Conservation (phyloP, 306 rosid genomes). For the Citrullus mucosospermus region DNA sequence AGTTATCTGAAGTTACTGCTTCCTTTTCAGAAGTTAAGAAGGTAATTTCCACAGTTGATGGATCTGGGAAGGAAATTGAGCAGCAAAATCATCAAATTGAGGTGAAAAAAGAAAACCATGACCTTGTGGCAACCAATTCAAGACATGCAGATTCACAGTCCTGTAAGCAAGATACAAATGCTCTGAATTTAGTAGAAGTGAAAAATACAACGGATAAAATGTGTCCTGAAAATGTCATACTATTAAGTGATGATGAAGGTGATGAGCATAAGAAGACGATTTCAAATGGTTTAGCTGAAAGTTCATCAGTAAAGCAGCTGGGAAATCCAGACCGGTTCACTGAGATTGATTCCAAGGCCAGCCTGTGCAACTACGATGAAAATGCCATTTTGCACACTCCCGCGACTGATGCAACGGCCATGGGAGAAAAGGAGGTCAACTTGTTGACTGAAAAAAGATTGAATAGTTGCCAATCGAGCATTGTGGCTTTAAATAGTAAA, state of each 20-base stretch:
- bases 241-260: conserved; percentile 75
- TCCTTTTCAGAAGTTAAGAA: conserved; percentile 16
- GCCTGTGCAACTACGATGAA: conserved; percentile 24
- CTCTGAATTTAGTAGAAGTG: conserved; percentile 18
- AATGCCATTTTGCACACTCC: conserved; percentile 25
- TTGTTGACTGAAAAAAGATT: conserved; percentile 18
- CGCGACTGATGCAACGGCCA: conserved; percentile 31
- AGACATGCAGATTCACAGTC: conserved; percentile 29
- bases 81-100: conserved; percentile 12
- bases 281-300: conserved; percentile 28
- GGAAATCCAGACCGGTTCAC: conserved; percentile 22
- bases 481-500: conserved; percentile 30
- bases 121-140: conserved; percentile 18
- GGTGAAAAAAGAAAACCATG: conserved; percentile 28
- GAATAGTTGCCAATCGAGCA: conserved; percentile 20
- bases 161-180: conserved; percentile 36
- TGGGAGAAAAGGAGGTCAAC: conserved; percentile 29
- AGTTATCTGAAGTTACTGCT: conserved; percentile 20
- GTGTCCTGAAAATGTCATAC: conserved; percentile 34
- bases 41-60: conserved; percentile 6
- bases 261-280: conserved; percentile 32
- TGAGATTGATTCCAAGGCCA: conserved; percentile 29
- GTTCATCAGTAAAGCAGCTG: conserved; percentile 10
- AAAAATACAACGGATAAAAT: conserved; percentile 28
- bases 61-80: conserved; percentile 17